Conservation (phyloP, 176 grass and related monocot genomes). For the Aegilops longissima region DNA sequence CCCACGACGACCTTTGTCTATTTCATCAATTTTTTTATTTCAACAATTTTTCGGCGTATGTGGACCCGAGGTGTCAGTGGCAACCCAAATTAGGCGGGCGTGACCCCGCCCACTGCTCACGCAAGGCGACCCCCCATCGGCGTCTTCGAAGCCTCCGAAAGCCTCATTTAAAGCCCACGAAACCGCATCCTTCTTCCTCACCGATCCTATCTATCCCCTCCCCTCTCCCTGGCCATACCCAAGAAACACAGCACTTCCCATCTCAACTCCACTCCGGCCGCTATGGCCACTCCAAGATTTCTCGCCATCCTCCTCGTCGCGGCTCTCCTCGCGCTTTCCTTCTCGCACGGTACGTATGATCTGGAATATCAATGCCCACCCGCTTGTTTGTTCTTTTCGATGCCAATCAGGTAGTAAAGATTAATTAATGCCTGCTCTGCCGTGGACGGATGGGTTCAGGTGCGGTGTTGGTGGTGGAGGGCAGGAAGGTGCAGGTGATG, state of each 20-base stretch:
- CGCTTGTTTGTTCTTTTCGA: background rate
- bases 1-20: background rate
- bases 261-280: background rate
- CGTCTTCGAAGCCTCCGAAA: conserved; percentile 48
- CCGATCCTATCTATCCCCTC: background rate
- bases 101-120: background rate
- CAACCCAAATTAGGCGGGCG: conserved; percentile 24
- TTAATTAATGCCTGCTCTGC: background rate
- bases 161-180: conserved; percentile 47
- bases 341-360: conserved; percentile 18
- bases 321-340: conserved; percentile 37
- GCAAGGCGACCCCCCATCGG: background rate
- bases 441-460: conserved; percentile 11
- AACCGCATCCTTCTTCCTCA: background rate
- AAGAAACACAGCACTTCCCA: background rate
- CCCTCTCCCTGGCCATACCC: background rate
- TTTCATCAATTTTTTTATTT: background rate
- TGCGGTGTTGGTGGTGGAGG: background rate
- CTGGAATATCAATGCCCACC: background rate
- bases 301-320: conserved; percentile 17
- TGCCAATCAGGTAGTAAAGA: background rate
- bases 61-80: background rate
- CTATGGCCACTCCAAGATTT: conserved; percentile 27
- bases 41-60: background rate
- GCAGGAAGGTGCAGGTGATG: conserved; percentile 34